Percentiles rank a stretch among this genome's conserved stretches.
phyloP scores from a whole-genome alignment of 2,329 filamentous ascomycete genomes.

The Ascochyta rabiei region DNA sequence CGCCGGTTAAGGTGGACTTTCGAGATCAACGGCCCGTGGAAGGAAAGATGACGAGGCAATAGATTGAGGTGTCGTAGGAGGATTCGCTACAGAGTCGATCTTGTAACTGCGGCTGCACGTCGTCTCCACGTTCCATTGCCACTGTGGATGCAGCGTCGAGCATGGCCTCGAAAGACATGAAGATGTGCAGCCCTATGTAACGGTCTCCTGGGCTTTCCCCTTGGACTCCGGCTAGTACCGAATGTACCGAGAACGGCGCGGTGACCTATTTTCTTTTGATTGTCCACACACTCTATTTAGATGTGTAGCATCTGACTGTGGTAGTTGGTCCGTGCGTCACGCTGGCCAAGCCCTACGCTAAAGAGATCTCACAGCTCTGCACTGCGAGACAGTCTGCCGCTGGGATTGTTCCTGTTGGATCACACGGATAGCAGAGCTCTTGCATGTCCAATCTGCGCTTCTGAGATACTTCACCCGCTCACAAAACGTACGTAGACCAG shows the following conservation, averaged over 20 bases:
- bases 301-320: too few relatives aligned
- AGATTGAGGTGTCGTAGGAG: slow-evolving; percentile 5
- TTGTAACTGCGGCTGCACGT: slow-evolving; percentile 1
- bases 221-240: too few relatives aligned
- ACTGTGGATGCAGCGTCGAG: slow-evolving; percentile 4
- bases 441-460: too few relatives aligned
- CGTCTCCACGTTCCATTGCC: slow-evolving; percentile 17
- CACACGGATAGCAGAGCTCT: too few relatives aligned
- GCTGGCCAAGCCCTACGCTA: too few relatives aligned
- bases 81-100: slow-evolving; percentile 2
- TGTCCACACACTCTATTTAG: too few relatives aligned
- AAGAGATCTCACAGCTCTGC: too few relatives aligned
- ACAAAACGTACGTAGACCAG: too few relatives aligned
- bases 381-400: too few relatives aligned
- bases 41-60: slow-evolving; percentile 6
- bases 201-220: neutral
- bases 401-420: too few relatives aligned
- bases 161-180: neutral
- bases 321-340: too few relatives aligned
- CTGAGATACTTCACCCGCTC: too few relatives aligned
- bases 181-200: slow-evolving; percentile 11
- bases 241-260: neutral
- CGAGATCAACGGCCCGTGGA: neutral
- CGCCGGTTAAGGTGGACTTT: neutral
- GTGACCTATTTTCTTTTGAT: neutral